Evolutionary conservation across 192 early-diverging fungal species (phyloP).

Genomic region (Entomortierella parvispora): DNA sequence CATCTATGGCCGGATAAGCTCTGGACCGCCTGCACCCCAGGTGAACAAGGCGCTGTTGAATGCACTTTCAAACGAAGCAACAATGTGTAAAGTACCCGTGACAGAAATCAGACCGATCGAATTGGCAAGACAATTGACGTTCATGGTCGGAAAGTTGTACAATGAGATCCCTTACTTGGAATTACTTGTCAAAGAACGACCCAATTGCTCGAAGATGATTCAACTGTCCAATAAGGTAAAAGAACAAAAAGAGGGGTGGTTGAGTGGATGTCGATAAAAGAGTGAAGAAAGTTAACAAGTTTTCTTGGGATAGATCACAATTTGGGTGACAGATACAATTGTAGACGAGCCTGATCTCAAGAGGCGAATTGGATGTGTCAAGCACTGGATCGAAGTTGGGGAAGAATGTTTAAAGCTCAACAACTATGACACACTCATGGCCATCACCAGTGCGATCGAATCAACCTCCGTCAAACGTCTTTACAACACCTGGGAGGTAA

Average conservation of each 20-base stretch:
- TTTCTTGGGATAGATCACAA: conserved; percentile 23
- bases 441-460: conserved; percentile 41
- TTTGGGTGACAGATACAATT: conserved; percentile 75
- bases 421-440: conserved; percentile 45
- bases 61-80: conserved; percentile 18
- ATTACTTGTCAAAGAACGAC: conserved; percentile 74
- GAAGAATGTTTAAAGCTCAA: conserved; percentile 52
- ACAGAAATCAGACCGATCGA: conserved; percentile 83
- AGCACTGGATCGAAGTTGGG: conserved; percentile 85
- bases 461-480: conserved; percentile 38
- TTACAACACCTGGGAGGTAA: conserved; percentile 52
- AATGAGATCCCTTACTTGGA: conserved; percentile 76
- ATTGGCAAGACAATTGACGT: conserved; percentile 85
- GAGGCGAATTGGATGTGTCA: conserved; percentile 70
- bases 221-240: conserved; percentile 80
- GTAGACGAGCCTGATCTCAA: conserved; percentile 77
- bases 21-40: conserved; percentile 26
- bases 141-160: conserved; percentile 78
- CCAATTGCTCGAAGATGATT: conserved; percentile 57
- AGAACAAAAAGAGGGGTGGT: conserved; percentile 51
- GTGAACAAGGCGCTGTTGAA: conserved; percentile 40
- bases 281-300: too few species aligned
- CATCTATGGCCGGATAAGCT: conserved; percentile 3
- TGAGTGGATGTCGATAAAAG: too few species aligned
- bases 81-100: conserved; percentile 53